These are phyloP conservation scores for Yarrowia divulgata DNA, from an alignment of 805 yeast species.

Conservation along the genomic window DNA sequence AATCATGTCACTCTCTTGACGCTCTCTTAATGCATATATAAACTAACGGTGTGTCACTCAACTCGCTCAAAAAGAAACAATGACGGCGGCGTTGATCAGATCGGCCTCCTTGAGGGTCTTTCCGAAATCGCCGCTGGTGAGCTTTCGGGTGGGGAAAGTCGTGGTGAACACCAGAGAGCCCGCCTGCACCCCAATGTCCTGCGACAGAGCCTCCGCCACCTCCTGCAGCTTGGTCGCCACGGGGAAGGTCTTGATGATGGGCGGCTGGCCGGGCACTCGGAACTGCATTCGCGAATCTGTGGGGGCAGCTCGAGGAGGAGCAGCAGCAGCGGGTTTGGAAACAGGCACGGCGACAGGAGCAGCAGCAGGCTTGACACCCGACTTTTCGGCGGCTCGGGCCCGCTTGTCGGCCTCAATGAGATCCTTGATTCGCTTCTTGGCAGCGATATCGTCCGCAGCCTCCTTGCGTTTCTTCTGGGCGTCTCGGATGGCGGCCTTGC, in stretches of 20 bases:
- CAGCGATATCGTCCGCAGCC: slow-evolving; percentile 47
- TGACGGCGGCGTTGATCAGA: slow-evolving; percentile 48
- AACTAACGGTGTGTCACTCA: neutral
- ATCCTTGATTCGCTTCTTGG: slow-evolving; percentile 48
- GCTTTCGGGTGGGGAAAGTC: slow-evolving; percentile 48
- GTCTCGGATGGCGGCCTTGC: slow-evolving; percentile 48
- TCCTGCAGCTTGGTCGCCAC: slow-evolving; percentile 46
- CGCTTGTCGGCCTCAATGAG: slow-evolving; percentile 51
- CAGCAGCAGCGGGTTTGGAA: slow-evolving; percentile 35
- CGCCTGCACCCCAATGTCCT: slow-evolving; percentile 44
- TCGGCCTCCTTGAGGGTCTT: slow-evolving; percentile 48
- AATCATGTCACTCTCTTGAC: neutral
- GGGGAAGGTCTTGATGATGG: slow-evolving; percentile 46
- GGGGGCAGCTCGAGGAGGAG: slow-evolving; percentile 41
- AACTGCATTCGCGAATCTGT: slow-evolving; percentile 46
- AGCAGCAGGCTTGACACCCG: slow-evolving; percentile 42
- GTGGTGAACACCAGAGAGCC: slow-evolving; percentile 45
- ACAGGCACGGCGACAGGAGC: slow-evolving; percentile 40
- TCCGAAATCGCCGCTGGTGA: slow-evolving; percentile 44
- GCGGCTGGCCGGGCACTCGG: slow-evolving; percentile 44
- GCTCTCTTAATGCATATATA: slow-evolving; percentile 7
- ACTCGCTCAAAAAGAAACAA: slow-evolving; percentile 40
- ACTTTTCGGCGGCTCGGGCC: slow-evolving; percentile 45
- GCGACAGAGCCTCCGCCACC: slow-evolving; percentile 46
- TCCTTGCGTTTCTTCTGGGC: slow-evolving; percentile 49